Evolutionary conservation across 2,329 filamentous ascomycete genomes (phyloP), one percentile per base, ranked within the genome.

Genomic region (Penicillium glabrum): DNA sequence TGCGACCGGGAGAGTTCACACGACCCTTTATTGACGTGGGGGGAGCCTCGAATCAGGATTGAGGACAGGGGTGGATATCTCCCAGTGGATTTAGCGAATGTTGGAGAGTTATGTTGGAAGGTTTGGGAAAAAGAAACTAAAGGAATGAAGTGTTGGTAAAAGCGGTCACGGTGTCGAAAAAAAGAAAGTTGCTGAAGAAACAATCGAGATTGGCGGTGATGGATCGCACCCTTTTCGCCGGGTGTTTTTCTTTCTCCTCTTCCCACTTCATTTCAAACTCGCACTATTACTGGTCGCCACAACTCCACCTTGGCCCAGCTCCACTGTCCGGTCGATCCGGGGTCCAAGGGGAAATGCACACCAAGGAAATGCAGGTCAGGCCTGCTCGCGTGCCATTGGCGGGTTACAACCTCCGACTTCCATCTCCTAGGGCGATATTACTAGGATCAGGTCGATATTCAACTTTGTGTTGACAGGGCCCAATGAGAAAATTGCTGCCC

Each of bases 271-370:
- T 19, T 37, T 35, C 41, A 44, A 21, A 11, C 29, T 46, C 29
- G 16, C 8, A 7, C 11, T 26, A 0, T 63, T 9, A 64, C 60
- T 63, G 63, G 63, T 23, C 53, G 58, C 57, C 61, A 62, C 57
- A 21, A 46, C 48, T 56, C 55, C 58, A 60, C 60, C 53, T 54
- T 37, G 21, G 45, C 48, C 10, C 29, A 39, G 53, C 59, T 61
- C 63, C 60, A 64, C 63, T 23, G 54, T 60, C 61, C 59, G 56
- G 63, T 61, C 61, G 64, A 66, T 66, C 64, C 60, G 64, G 64
- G 64, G 62, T 66, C 58, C 59, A 56, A 48, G 39, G 41, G 53
- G 35, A 29, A 47, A 13, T 10, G 27, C 7, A 44, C 45, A 24
- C 19, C 46, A 49, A 23, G 33, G 29, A 23, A 50, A 27, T 13